Percentiles rank a stretch among this genome's conserved stretches.
Evolutionary conservation across 768 basidiomycete species (phyloP).

Genomic region (Hericium rajendrae): DNA sequence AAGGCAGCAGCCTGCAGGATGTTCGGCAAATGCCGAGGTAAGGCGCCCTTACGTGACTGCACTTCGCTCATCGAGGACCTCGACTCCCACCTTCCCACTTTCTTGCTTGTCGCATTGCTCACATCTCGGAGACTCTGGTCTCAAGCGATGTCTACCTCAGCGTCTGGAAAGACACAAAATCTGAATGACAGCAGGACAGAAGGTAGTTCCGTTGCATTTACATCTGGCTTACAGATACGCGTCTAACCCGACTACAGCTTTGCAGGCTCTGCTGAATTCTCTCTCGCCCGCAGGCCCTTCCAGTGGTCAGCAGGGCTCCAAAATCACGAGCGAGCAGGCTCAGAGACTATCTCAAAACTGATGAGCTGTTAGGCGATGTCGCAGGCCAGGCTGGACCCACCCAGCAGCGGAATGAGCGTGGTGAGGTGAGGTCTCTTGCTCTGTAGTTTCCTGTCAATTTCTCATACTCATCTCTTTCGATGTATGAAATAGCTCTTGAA

Average conservation of each 20-base stretch:
- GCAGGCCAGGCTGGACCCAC: constrained; percentile 19
- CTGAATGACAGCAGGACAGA: neutral
- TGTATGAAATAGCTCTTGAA: constrained; percentile 44
- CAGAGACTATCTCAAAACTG: constrained; percentile 50
- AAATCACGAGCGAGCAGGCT: constrained; percentile 38
- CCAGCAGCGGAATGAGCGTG: constrained; percentile 39
- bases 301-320: constrained; percentile 7
- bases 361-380: constrained; percentile 43
- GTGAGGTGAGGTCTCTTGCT: constrained; percentile 45
- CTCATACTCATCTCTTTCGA: constrained; percentile 11
- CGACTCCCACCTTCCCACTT: neutral
- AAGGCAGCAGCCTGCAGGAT: neutral
- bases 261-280: constrained; percentile 30
- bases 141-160: neutral
- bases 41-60: neutral
- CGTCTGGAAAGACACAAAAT: neutral
- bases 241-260: constrained; percentile 17
- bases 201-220: neutral
- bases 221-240: neutral
- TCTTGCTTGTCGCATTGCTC: neutral
- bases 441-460: neutral
- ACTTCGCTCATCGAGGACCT: neutral
- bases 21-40: neutral
- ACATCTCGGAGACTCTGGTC: neutral
- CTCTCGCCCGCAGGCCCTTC: constrained; percentile 19